Evolutionary conservation across 2,329 filamentous ascomycete species (phyloP), one percentile per base, ranked within the genome.

Genomic region (Thielaviopsis ethacetica): DNA sequence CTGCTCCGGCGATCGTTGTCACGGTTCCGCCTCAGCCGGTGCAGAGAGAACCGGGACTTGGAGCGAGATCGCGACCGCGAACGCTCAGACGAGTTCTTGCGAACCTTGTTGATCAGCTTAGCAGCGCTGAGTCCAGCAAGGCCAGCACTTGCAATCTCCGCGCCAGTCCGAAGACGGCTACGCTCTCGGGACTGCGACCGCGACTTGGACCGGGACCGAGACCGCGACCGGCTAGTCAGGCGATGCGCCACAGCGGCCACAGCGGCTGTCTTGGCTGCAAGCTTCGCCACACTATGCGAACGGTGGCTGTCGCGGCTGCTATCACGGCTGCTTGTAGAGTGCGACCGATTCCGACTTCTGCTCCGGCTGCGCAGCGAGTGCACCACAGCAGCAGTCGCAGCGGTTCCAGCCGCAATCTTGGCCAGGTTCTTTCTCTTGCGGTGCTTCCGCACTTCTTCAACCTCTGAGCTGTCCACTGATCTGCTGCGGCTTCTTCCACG

Each of bases 61-160:
- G 67, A 58, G 66, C 66, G 65, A 68, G 66, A 53, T 70, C 66
- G 52, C 66, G 69, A 59, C 80, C 77, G 67, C 66, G 69, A 59
- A 80, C 77, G 67, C 82, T 79, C 75, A 82, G 34, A 19, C 30
- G 57, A 58, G 12, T 24, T 83, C 12, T 82, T 77, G 68, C 81
- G 76, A 63, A 76, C 77, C 54, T 74, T 75, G 68, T 84, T 79
- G 69, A 80, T 84, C 22, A 83, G 66, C 67, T 82, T 82, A 64
- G 77, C 78, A 47, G 80, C 81, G 1, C 79, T 77, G 9, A 80
- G 81, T 53, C 79, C 81, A 22, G 78, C 79, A 4, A 83, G 71
- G 5, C 80, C 81, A 9, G 79, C 79, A 1, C 77, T 80, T 1
- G 77, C 78, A 60, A 85, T 78, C 68, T 83, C 78, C 17, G 80